A percentile compares a stretch with the other conserved stretches of the same genome.
Conservation (phyloP, 768 basidiomycete genomes). For the Mycena crocata region DNA sequence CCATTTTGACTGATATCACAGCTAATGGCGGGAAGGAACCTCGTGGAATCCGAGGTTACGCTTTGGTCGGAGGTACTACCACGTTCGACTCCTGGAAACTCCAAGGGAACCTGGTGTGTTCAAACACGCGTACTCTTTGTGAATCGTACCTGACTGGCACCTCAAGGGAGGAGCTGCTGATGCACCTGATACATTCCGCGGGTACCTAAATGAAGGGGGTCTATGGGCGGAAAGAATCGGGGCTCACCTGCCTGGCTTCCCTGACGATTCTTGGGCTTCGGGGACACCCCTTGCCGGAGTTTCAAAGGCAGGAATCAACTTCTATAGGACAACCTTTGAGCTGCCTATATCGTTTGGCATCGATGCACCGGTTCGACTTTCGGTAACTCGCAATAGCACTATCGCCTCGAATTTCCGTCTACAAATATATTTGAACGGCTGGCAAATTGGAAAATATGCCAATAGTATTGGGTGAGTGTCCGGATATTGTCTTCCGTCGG, state of each 20-base stretch:
- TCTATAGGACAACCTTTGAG: constrained; percentile 56
- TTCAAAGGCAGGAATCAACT: constrained; percentile 55
- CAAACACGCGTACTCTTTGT: neutral
- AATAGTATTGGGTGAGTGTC: constrained; percentile 58
- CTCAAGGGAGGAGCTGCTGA: constrained; percentile 52
- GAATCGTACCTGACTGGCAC: neutral
- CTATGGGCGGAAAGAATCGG: constrained; percentile 61
- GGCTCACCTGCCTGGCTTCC: constrained; percentile 62
- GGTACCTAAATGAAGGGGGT: constrained; percentile 65
- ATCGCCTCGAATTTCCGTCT: constrained; percentile 58
- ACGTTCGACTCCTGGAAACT: constrained; percentile 54
- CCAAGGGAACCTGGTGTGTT: constrained; percentile 54
- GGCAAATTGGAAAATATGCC: constrained; percentile 65
- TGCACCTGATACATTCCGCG: constrained; percentile 57
- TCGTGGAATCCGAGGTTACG: constrained; percentile 59
- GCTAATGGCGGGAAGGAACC: constrained; percentile 64
- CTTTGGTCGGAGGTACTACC: constrained; percentile 54
- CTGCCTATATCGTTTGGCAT: constrained; percentile 54
- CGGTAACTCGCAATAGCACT: constrained; percentile 54
- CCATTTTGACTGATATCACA: constrained; percentile 29
- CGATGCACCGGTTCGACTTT: constrained; percentile 59
- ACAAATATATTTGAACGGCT: constrained; percentile 64
- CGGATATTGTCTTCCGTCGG: neutral
- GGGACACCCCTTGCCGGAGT: constrained; percentile 49
- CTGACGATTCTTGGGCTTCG: constrained; percentile 51